phyloP scores from a whole-genome alignment of 768 basidiomycete species.

The Trametes cingulata region DNA sequence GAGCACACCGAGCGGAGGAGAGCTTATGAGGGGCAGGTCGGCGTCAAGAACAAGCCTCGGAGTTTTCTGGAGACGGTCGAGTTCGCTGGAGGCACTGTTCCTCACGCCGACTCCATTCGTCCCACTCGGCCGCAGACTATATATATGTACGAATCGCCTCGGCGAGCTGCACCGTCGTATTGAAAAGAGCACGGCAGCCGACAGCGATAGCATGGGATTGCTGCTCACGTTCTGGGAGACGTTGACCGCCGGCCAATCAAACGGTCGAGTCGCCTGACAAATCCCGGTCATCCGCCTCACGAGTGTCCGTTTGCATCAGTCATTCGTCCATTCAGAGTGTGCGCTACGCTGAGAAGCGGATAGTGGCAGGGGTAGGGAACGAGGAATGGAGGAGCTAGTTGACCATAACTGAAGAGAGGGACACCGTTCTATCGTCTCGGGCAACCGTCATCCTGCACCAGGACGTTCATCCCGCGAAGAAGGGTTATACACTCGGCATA shows the following conservation, averaged over 20 bases:
- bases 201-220: neutral
- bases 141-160: neutral
- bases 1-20: neutral
- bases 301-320: neutral
- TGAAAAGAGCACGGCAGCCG: neutral
- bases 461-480: too few relatives aligned
- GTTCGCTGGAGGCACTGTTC: conserved; percentile 1
- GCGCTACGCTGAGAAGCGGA: neutral
- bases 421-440: too few relatives aligned
- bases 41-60: conserved; percentile 2
- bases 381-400: too few relatives aligned
- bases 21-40: neutral
- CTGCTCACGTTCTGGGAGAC: neutral
- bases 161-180: neutral
- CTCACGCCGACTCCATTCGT: neutral
- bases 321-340: neutral
- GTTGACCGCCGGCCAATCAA: conserved; percentile 5
- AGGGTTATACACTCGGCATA: too few relatives aligned
- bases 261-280: neutral
- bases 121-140: too few relatives aligned
- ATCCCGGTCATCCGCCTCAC: neutral
- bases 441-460: too few relatives aligned
- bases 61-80: conserved; percentile 9
- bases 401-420: too few relatives aligned
- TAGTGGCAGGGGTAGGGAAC: too few relatives aligned